These are phyloP conservation scores for Penicillium goetzii DNA, from an alignment of 495 filamentous ascomycete genomes.

Conservation along the genomic window DNA sequence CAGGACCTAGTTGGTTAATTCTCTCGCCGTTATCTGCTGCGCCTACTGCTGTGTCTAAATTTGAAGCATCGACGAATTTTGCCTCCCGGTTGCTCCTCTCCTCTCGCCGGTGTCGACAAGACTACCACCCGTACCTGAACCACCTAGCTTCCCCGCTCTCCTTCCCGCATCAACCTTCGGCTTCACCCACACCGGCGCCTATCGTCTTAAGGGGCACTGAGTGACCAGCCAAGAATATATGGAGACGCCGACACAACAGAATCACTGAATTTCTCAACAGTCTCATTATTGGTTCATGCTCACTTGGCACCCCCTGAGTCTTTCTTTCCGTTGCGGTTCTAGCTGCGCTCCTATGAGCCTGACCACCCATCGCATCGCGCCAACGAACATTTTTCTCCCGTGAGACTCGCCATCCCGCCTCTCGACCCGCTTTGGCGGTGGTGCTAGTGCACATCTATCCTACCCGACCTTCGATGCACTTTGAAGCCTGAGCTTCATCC, in stretches of 20 bases:
- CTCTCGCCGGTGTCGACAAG: background rate
- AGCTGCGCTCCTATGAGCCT: conserved; percentile 15
- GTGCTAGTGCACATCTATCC: conserved; percentile 7
- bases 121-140: conserved; percentile 8
- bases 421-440: conserved; percentile 14
- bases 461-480: background rate
- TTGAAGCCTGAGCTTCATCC: conserved; percentile 5
- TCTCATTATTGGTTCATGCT: background rate
- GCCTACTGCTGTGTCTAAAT: background rate
- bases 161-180: conserved; percentile 27
- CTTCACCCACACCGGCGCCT: conserved; percentile 16
- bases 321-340: conserved; percentile 11
- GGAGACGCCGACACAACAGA: background rate
- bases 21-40: background rate
- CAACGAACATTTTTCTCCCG: conserved; percentile 8
- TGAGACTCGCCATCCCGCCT: conserved; percentile 5
- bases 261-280: background rate
- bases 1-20: background rate
- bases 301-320: background rate
- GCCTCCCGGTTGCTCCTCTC: background rate
- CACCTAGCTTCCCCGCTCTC: conserved; percentile 32
- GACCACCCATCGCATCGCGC: conserved; percentile 25
- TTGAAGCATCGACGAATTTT: background rate
- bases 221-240: background rate
- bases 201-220: conserved; percentile 15